These are phyloP conservation scores for Phtheirospermum japonicum DNA, from an alignment of 257 asterid genomes.

Conservation along the genomic window DNA sequence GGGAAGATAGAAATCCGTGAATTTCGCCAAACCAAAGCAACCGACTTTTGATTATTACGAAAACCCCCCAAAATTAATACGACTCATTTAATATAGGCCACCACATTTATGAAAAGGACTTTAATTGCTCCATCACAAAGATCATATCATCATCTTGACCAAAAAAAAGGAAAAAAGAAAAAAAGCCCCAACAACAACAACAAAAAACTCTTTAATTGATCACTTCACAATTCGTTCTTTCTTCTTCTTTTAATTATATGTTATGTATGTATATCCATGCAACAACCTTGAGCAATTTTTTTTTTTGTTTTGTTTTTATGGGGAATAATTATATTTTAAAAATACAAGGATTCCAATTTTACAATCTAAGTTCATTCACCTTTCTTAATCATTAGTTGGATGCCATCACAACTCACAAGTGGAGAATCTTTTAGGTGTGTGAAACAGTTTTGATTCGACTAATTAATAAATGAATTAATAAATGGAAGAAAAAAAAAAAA, in stretches of 20 bases:
- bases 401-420: slow-evolving; percentile 19
- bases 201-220: slow-evolving; percentile 1
- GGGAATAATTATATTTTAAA: background rate
- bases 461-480: background rate
- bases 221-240: background rate
- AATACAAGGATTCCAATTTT: slow-evolving; percentile 31
- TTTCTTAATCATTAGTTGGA: slow-evolving; percentile 33
- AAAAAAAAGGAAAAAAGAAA: no score
- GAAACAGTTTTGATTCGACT: slow-evolving; percentile 29
- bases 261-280: no score
- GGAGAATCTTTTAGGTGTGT: slow-evolving; percentile 30
- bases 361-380: slow-evolving; percentile 32
- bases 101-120: slow-evolving; percentile 37
- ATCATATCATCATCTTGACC: background rate
- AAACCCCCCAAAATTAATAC: no score
- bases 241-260: no score
- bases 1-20: slow-evolving; percentile 42
- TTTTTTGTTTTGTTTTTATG: no score
- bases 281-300: no score
- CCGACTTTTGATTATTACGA: slow-evolving; percentile 32
- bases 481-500: no score
- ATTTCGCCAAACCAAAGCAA: slow-evolving; percentile 45
- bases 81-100: slow-evolving; percentile 22
- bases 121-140: slow-evolving; percentile 13
- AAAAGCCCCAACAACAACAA: no score